These are phyloP conservation scores for Hura crepitans DNA, from an alignment of 441 rosid species.

Conservation along the genomic window DNA sequence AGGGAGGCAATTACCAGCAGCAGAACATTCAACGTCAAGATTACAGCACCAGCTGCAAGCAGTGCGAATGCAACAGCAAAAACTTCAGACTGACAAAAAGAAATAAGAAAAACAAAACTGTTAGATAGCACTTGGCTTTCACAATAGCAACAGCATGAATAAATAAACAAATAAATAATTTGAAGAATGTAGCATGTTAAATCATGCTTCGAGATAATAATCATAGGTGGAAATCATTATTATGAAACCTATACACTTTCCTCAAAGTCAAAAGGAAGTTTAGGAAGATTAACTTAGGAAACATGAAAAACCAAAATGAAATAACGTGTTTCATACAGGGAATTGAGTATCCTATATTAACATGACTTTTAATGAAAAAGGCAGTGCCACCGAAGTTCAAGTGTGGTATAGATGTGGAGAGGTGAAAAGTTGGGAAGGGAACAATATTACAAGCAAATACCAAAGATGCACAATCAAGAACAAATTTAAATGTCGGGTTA, in stretches of 20 bases:
- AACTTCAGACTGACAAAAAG: conserved; percentile 76
- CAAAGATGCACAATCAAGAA: neutral
- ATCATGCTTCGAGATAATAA: no score
- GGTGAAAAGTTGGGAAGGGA: neutral
- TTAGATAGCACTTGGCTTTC: conserved; percentile 2
- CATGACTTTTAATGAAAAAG: neutral
- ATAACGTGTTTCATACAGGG: neutral
- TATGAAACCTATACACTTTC: neutral
- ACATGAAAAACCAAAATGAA: neutral
- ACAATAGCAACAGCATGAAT: neutral
- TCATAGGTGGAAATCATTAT: neutral
- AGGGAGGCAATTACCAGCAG: conserved; percentile 56
- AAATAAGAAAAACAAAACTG: neutral
- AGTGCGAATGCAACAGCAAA: conserved; percentile 96
- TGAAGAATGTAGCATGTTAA: neutral
- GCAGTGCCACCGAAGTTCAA: neutral
- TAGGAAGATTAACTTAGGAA: neutral
- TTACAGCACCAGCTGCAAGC: conserved; percentile 89
- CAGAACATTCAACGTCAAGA: conserved; percentile 84
- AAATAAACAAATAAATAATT: no score
- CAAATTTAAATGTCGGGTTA: neutral
- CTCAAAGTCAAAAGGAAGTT: neutral
- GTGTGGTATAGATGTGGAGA: neutral
- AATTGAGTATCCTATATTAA: neutral
- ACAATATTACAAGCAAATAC: neutral